Evolutionary conservation across 441 rosid species (phyloP).

Genomic region (Dalechampia spathulata): DNA sequence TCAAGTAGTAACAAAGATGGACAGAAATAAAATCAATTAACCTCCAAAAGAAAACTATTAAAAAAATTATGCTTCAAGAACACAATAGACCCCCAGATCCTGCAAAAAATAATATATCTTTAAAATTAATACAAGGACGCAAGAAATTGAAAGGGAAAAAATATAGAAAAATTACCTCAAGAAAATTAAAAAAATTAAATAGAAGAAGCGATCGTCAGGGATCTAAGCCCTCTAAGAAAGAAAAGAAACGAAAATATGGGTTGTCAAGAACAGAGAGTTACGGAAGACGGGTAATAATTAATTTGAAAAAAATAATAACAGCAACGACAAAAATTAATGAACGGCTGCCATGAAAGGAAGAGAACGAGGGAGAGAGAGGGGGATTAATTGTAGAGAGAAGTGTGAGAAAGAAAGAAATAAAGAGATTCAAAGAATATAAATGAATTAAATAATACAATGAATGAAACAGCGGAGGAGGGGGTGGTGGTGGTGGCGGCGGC

Average conservation of each 20-base stretch:
- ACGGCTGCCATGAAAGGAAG: not conserved
- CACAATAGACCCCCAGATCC: slow-evolving; percentile 20
- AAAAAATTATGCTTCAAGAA: not conserved
- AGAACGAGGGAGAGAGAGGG: slow-evolving; percentile 14
- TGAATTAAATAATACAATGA: not conserved
- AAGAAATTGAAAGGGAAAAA: not conserved
- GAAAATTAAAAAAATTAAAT: slow-evolving; percentile 9
- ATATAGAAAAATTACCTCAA: slow-evolving; percentile 7
- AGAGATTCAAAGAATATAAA: not conserved
- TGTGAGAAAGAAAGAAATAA: slow-evolving; percentile 3
- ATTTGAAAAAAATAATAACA: too few species aligned
- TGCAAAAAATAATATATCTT: slow-evolving; percentile 11
- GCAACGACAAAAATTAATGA: too few species aligned
- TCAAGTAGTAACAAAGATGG: not conserved
- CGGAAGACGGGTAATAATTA: slow-evolving; percentile 11
- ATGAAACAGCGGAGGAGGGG: slow-evolving; percentile 1
- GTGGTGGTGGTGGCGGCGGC: too few species aligned
- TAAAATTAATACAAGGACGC: not conserved
- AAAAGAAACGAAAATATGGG: not conserved
- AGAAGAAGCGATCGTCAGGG: slow-evolving; percentile 23
- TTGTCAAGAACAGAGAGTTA: slow-evolving; percentile 7
- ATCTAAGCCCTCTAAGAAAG: slow-evolving; percentile 19
- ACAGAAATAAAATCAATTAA: slow-evolving; percentile 3
- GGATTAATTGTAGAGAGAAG: slow-evolving; percentile 12
- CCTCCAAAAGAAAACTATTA: slow-evolving; percentile 12